Base-by-base conservation (phyloP, 2,329 filamentous ascomycete species). In the Ophiostoma angusticollis region DNA sequence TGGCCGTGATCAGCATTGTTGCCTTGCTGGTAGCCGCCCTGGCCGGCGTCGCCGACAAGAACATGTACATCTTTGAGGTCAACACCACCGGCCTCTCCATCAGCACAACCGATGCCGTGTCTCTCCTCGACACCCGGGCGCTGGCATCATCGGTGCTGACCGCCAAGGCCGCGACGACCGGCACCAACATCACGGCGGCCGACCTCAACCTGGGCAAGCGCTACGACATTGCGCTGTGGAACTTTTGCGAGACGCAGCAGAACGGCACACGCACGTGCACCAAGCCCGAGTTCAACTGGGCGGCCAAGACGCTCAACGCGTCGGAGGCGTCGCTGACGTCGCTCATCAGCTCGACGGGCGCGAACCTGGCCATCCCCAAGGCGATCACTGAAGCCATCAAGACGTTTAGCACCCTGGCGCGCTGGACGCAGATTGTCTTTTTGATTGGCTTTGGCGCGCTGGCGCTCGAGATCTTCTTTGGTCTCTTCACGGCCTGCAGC, bases 221-320 rank as follows among this genome's bases (percentile, higher is more conserved):
- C 53, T 96, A 95, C 71, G 72, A 82, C 45, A 68, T 96, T 54
- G 75, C 73, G 54, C 69, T 96, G 27, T 93, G 84, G 82, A 82
- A 81, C 56, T 94, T 86, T 71, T 96, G 91, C 72, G 64, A 67
- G 41, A 75, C 71, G 38, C 61, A 68, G 36, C 58, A 66, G 48
- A 69, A 70, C 48, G 65, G 67, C 50, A 65, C 69, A 46, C 65
- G 68, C 47, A 64, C 70, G 50, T 96, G 89, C 72, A 79, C 77
- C 38, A 67, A 76, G 49, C 69, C 78, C 39, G 64, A 79, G 57
- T 78, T 79, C 50, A 67, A 84, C 61, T 98, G 84, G 76, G 85
- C 81, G 51, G 73, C 79, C 58, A 68, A 80, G 50, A 71, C 77
- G 2, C 64, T 93, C 47, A 74, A 81, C 46, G 68, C 74, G 31